Evolutionary conservation across 2,329 filamentous ascomycete species (phyloP), one percentile per base, ranked within the genome.

Genomic region (Verticillium longisporum): DNA sequence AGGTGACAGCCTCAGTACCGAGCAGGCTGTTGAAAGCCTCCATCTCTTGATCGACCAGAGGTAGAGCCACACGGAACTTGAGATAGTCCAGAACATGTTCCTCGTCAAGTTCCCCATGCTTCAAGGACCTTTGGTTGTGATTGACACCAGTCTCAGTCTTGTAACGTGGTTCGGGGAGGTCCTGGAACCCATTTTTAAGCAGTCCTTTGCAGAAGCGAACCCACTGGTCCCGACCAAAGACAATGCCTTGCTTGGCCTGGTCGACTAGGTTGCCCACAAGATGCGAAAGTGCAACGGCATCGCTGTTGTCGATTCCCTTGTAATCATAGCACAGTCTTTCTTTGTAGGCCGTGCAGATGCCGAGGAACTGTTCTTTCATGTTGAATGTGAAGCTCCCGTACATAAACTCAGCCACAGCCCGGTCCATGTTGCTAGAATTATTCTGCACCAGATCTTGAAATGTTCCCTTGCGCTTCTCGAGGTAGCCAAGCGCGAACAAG

Each of bases 261-360:
- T 89, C 86, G 2, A 88, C 82, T 0, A 88, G 73, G 1, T 79
- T 72, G 21, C 79, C 76, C 1, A 84, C 78, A 0, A 87, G 72
- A 0, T 76, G 78, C 61, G 83, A 84, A 4, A 89, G 73, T 0
- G 73, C 66, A 0, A 82, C 68, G 0, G 82, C 83, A 3, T 75
- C 69, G 0, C 70, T 59, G 11, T 80, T 71, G 3, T 71, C 71
- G 38, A 88, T 83, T 0, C 72, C 78, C 26, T 82, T 80, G 13
- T 81, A 77, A 13, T 80, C 77, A 63, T 92, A 92, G 37, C 83
- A 85, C 0, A 87, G 72, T 4, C 74, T 78, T 58, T 90, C 86
- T 63, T 89, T 88, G 69, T 81, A 85, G 4, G 77, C 80, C 0
- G 89, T 93, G 60, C 83, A 87, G 0, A 76, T 74, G 0, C 90